Conservation (phyloP, 75 land plant species). For the Selaginella tamariscina region DNA sequence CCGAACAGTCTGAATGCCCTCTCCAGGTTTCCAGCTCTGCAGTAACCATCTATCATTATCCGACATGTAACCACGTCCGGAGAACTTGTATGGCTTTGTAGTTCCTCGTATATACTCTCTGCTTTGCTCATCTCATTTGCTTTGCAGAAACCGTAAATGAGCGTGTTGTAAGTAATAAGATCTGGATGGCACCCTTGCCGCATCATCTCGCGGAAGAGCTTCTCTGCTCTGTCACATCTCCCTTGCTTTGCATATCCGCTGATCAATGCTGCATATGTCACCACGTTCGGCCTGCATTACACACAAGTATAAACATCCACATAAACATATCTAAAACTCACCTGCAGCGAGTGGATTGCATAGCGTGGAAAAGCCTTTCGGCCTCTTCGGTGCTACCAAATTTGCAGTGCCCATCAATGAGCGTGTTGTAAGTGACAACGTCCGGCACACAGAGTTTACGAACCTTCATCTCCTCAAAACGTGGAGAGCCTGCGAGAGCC, state of each 20-base stretch:
- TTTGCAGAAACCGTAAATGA: slow-evolving; percentile 50
- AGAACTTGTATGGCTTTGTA: slow-evolving; percentile 30
- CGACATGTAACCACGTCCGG: neutral
- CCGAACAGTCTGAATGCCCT: neutral
- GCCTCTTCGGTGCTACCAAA: neutral
- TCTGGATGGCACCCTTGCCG: slow-evolving; percentile 20
- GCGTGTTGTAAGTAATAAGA: slow-evolving; percentile 34
- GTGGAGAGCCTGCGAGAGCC: neutral
- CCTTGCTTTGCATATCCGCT: slow-evolving; percentile 36
- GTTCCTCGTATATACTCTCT: slow-evolving; percentile 25
- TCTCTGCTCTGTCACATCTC: slow-evolving; percentile 61
- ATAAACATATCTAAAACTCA: too few relatives aligned
- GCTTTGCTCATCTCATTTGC: slow-evolving; percentile 41
- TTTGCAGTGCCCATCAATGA: neutral
- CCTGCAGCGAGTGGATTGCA: neutral
- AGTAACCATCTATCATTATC: neutral
- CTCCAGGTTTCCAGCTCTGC: neutral
- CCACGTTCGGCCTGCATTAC: slow-evolving; percentile 29
- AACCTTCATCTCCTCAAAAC: neutral
- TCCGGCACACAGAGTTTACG: neutral
- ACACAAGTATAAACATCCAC: too few relatives aligned
- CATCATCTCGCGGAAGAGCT: slow-evolving; percentile 29
- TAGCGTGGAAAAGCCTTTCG: neutral
- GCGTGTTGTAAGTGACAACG: neutral
- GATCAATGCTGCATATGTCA: slow-evolving; percentile 42